Conservation (phyloP, 2,329 filamentous ascomycete species). For the Apiospora malaysiana region DNA sequence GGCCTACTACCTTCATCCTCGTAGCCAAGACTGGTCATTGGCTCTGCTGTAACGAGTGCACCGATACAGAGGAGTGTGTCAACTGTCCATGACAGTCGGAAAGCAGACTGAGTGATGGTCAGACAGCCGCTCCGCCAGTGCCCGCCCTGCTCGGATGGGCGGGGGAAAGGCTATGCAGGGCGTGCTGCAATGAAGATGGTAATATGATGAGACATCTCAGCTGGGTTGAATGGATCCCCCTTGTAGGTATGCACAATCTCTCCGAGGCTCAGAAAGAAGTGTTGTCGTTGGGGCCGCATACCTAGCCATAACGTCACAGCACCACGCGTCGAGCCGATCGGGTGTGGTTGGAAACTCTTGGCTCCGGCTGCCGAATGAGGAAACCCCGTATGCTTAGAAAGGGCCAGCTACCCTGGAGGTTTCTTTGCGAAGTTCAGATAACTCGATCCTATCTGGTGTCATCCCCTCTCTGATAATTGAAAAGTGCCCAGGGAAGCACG, state of each 20-base stretch:
- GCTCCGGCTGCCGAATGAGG: background rate
- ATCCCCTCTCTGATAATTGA: background rate
- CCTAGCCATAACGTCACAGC: background rate
- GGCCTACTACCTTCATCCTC: background rate
- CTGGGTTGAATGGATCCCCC: background rate
- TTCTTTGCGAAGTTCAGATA: background rate
- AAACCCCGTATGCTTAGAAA: background rate
- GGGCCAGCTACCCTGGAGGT: background rate
- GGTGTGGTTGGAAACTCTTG: background rate
- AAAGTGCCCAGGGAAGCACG: background rate
- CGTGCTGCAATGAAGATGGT: background rate
- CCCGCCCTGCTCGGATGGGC: background rate
- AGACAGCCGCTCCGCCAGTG: background rate
- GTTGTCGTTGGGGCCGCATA: slow-evolving; percentile 8
- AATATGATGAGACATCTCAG: background rate
- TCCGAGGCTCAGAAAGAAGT: background rate
- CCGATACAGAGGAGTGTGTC: background rate
- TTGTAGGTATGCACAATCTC: background rate
- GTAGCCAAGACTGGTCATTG: background rate
- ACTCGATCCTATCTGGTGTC: background rate
- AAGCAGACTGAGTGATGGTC: background rate
- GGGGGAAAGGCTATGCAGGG: background rate
- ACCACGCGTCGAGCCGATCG: slow-evolving; percentile 1
- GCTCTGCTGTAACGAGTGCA: background rate
- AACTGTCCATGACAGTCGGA: background rate